Evolutionary conservation across 352 stramenopile species (phyloP).

Genomic region (Phytophthora syringae): DNA sequence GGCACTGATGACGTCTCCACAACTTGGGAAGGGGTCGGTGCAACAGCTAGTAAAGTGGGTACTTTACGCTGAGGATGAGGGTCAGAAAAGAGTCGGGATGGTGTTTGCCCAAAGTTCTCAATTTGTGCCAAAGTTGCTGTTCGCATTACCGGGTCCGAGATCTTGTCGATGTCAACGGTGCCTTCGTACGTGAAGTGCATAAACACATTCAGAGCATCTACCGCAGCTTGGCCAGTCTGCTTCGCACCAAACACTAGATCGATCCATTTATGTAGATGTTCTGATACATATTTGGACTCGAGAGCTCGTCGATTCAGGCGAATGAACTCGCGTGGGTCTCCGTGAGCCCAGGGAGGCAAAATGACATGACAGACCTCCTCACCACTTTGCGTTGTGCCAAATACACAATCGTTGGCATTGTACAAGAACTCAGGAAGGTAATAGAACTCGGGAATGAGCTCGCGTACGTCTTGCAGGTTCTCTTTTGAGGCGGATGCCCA

Average conservation of each 20-base stretch:
- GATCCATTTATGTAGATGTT: slow-evolving; percentile 98
- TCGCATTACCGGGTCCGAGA: slow-evolving; percentile 89
- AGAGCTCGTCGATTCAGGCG: slow-evolving; percentile 95
- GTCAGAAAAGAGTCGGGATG: slow-evolving; percentile 73
- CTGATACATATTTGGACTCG: slow-evolving; percentile 96
- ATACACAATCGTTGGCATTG: slow-evolving; percentile 74
- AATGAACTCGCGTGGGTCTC: slow-evolving; percentile 94
- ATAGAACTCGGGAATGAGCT: slow-evolving; percentile 85
- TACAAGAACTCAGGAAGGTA: slow-evolving; percentile 84
- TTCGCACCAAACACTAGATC: slow-evolving; percentile 98
- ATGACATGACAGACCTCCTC: slow-evolving; percentile 93
- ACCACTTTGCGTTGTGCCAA: slow-evolving; percentile 80
- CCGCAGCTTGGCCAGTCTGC: slow-evolving; percentile 92
- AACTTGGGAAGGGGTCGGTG: neutral
- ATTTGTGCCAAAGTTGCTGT: slow-evolving; percentile 93
- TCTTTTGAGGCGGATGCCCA: slow-evolving; percentile 95
- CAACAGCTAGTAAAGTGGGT: slow-evolving; percentile 32
- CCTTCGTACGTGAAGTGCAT: slow-evolving; percentile 90
- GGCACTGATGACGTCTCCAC: neutral
- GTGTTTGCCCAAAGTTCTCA: slow-evolving; percentile 91
- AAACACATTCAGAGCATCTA: slow-evolving; percentile 94
- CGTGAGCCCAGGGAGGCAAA: slow-evolving; percentile 94
- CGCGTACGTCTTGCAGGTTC: slow-evolving; percentile 88
- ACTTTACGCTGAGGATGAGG: slow-evolving; percentile 74
- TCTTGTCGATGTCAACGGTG: slow-evolving; percentile 79